Conservation (phyloP, 768 basidiomycete genomes). For the Russula emetica region DNA sequence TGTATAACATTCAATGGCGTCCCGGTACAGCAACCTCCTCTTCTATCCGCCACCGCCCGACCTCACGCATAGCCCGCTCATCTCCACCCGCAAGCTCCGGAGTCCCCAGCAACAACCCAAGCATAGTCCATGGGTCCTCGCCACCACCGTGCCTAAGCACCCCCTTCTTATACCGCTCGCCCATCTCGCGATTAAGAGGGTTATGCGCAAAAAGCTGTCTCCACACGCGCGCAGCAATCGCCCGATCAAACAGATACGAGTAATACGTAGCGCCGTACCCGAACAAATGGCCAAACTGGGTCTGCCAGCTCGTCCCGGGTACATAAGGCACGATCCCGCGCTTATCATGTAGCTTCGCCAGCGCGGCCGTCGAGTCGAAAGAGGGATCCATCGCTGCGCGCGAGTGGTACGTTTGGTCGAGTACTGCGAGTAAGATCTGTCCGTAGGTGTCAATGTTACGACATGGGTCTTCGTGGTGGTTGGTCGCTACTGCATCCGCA, state of each 20-base stretch:
- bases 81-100: slow-evolving; percentile 70
- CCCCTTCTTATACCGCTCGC: slow-evolving; percentile 76
- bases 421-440: slow-evolving; percentile 81
- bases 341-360: slow-evolving; percentile 57
- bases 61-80: slow-evolving; percentile 78
- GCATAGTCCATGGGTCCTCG: slow-evolving; percentile 91
- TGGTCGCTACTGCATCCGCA: slow-evolving; percentile 48
- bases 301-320: slow-evolving; percentile 85
- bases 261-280: slow-evolving; percentile 99
- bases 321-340: slow-evolving; percentile 83
- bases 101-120: slow-evolving; percentile 60
- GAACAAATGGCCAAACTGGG: slow-evolving; percentile 91
- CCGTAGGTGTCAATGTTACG: slow-evolving; percentile 83
- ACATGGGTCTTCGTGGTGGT: slow-evolving; percentile 72
- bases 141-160: slow-evolving; percentile 82
- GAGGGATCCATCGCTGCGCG: slow-evolving; percentile 45
- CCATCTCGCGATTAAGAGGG: slow-evolving; percentile 65
- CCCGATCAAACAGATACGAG: slow-evolving; percentile 93
- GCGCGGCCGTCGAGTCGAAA: slow-evolving; percentile 71
- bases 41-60: slow-evolving; percentile 85
- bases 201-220: slow-evolving; percentile 61
- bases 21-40: slow-evolving; percentile 60
- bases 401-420: slow-evolving; percentile 92
- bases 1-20: slow-evolving; percentile 45
- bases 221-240: slow-evolving; percentile 94